Percentiles rank a stretch among this genome's conserved stretches.
Conservation (phyloP, 257 asterid genomes). For the Ballota nigra region DNA sequence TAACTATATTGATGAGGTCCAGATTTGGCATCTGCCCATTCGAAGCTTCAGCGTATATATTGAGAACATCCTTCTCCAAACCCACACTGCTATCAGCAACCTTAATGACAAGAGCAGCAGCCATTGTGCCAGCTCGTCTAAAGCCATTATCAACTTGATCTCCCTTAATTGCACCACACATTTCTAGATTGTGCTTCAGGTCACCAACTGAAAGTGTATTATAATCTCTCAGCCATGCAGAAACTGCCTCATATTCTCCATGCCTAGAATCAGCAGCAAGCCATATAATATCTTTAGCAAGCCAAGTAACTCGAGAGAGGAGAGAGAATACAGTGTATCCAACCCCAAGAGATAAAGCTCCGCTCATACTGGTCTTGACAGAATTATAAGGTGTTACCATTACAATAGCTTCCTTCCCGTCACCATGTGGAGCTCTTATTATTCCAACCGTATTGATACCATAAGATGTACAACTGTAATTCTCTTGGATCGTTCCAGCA, state of each 20-base stretch:
- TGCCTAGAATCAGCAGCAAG: constrained; percentile 87
- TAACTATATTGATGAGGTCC: constrained; percentile 82
- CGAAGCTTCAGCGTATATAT: constrained; percentile 91
- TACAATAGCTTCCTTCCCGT: constrained; percentile 95
- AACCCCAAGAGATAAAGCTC: constrained; percentile 85
- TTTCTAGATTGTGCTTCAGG: constrained; percentile 35
- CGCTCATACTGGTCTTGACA: constrained; percentile 47
- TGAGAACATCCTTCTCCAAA: constrained; percentile 65
- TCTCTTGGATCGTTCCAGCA: constrained; percentile 46
- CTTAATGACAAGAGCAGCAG: constrained; percentile 93
- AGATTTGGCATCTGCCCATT: constrained; percentile 99
- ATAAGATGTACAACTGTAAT: constrained; percentile 56
- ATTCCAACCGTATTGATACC: constrained; percentile 85
- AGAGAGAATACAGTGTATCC: constrained; percentile 82
- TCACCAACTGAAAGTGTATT: constrained; percentile 60
- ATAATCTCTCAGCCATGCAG: constrained; percentile 89
- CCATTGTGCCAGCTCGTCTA: constrained; percentile 97
- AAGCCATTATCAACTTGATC: constrained; percentile 43
- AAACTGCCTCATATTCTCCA: constrained; percentile 86
- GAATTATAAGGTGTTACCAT: constrained; percentile 92
- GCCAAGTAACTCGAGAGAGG: constrained; percentile 88
- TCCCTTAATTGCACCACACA: constrained; percentile 36
- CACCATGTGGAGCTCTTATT: constrained; percentile 91
- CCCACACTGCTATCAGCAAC: constrained; percentile 57
- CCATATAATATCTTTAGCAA: constrained; percentile 96